Base-by-base conservation (phyloP, 768 basidiomycete genomes). In the Neoboletus magnificus region DNA sequence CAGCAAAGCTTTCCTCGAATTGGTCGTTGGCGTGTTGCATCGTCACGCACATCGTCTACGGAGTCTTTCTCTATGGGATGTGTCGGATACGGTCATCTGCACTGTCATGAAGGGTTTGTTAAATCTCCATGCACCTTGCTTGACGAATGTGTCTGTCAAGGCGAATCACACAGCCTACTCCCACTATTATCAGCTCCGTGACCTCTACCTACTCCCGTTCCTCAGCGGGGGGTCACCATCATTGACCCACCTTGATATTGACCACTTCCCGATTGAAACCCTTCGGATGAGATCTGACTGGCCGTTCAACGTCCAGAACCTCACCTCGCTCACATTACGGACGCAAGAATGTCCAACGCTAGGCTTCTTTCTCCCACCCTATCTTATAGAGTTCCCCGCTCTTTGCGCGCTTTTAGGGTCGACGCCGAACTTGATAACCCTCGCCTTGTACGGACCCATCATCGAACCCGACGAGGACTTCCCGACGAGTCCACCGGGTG, bases 221-320 rank as follows among this genome's bases (percentile, higher is more conserved):
- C 50, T 66, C 13, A 11, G 18, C 36, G 57, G 57, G 4, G 13
- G 39, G 5, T 57, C 57, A 12, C 59, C 59, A 11, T 50, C 23
- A 6, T 23, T 58, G 55, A 54, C 54, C 10, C 46, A 49, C 18
- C 55, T 66, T 9, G 65, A 58, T 7, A 33, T 64, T 1, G n/a
- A 52, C 39, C 63, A 64, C 53, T 54, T 64, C 22, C 59, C 56
- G 2, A 58, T 64, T 18, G 58, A 61, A 43, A 58, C 56, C 0
- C 39, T 50, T 6, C 29, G 35, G 16, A 30, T 12, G 41, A 37
- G 44, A 40, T 37, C 36, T 12, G 18, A 44, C 25, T 51, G 52
- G 56, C 49, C 49, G 10, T 63, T 63, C 5, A 11, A 54, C 32
- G 35, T 37, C 33, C 45, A 16, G 25, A 54, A 44, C 5, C 55